phyloP scores from a whole-genome alignment of 345 rosid species.

The Pugionium cornutum region DNA sequence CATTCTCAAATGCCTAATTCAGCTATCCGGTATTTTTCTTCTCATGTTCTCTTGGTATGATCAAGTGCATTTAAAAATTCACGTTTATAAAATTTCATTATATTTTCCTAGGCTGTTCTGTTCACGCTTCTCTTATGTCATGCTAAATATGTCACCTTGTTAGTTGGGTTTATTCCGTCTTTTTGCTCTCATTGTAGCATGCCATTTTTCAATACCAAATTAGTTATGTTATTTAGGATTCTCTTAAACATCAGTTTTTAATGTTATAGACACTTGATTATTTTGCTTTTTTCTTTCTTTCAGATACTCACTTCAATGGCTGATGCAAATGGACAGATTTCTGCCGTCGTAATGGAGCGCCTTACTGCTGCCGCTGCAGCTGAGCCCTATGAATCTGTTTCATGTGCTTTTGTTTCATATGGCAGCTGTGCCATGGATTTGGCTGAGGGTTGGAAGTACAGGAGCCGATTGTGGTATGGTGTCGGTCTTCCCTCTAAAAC shows the following conservation, averaged over 20 bases:
- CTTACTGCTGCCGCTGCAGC: constrained; percentile 97
- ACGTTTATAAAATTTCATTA: not conserved
- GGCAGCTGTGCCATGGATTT: constrained; percentile 94
- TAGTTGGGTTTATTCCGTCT: constrained; percentile 3
- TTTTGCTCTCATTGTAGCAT: constrained; percentile 17
- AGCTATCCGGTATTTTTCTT: constrained; percentile 9
- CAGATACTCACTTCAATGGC: constrained; percentile 99
- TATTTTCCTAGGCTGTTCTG: constrained; percentile 7
- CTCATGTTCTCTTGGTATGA: constrained; percentile 18
- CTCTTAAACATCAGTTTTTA: constrained; percentile 21
- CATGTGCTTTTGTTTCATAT: constrained; percentile 96
- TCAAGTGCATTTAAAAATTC: constrained; percentile 8
- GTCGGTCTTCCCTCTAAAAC: constrained; percentile 75
- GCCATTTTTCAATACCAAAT: constrained; percentile 17
- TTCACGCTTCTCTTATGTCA: constrained; percentile 8
- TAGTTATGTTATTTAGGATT: not conserved
- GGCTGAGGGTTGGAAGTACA: constrained; percentile 96
- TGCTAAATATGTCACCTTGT: constrained; percentile 3
- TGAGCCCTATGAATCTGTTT: constrained; percentile 96
- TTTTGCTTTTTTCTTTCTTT: constrained; percentile 23
- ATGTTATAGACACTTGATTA: constrained; percentile 22
- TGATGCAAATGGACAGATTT: constrained; percentile 92
- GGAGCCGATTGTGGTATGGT: constrained; percentile 97
- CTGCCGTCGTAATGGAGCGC: constrained; percentile 89
- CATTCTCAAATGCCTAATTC: constrained; percentile 29